Evolutionary conservation across 2,329 filamentous ascomycete species (phyloP), one percentile per base, ranked within the genome.

Genomic region (Remersonia thermophila): DNA sequence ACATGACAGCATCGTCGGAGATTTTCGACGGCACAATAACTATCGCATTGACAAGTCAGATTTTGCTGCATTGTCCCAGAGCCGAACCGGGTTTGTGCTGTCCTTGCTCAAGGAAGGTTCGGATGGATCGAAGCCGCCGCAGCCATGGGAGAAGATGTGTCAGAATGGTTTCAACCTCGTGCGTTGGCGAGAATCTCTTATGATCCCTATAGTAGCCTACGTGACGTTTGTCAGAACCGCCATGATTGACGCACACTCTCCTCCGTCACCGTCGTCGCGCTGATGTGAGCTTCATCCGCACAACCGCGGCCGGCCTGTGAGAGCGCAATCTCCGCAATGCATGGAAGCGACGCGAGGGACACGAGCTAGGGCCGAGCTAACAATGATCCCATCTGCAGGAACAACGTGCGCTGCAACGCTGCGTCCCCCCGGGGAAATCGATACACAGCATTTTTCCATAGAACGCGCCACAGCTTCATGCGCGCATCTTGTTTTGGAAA

Each of bases 391-490:
- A 26, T 36, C 27, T 30, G 34, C 28, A 36, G 18, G 18, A 27
- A 27, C 34, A 28, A 13, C 27, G 26, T 31, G 34, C 34, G 13
- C 28, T 36, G 28, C 34, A 26, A 36, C 34, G 25, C 34, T 30
- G 25, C 26, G 13, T 7, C 7, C 4, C 16, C 6, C n/a, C 27
- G n/a, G 11, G 25, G 15, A 13, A 14, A 27, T 13, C 10, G 15
- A 11, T n/a, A n/a, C n/a, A n/a, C n/a, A n/a, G n/a, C 3, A 11
- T 18, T 12, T 5, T 18, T 28, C 14, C 9, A 5, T 23, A 23
- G 5, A 6, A 6, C 20, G 20, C 20, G 20, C 20, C 20, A 23
- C 9, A 6, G 20, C 5, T 23, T 30, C 14, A 16, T 23, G 20
- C 30, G 12, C 10, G 30, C 20, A 16, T 5, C 20, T 30, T 32